Evolutionary conservation across 768 basidiomycete genomes (phyloP).

Genomic region (Pulveroboletus sp.): DNA sequence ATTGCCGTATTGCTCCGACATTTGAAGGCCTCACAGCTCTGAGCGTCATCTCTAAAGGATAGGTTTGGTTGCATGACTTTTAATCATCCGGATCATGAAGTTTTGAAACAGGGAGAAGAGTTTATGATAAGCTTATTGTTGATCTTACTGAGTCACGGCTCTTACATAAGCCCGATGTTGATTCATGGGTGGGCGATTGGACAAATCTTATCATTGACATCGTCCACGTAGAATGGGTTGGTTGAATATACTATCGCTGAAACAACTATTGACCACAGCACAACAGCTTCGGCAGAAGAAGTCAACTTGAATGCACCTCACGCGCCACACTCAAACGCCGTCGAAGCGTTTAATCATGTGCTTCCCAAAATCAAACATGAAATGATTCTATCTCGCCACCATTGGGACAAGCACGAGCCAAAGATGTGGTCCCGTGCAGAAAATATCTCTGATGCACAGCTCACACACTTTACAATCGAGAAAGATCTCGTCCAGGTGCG

Average conservation of each 20-base stretch:
- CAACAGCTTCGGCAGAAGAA: constrained; percentile 54
- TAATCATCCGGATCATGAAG: constrained; percentile 15
- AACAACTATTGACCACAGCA: constrained; percentile 9
- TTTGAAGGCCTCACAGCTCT: not conserved
- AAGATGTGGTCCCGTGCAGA: constrained; percentile 64
- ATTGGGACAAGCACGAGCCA: constrained; percentile 65
- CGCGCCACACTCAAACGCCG: constrained; percentile 53
- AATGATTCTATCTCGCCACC: constrained; percentile 60
- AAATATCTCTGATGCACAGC: constrained; percentile 48
- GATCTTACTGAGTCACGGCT: constrained; percentile 1
- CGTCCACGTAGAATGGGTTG: constrained; percentile 22
- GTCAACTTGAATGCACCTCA: constrained; percentile 60
- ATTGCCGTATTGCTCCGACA: constrained; percentile 17
- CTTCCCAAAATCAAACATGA: constrained; percentile 58
- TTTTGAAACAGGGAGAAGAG: constrained; percentile 24
- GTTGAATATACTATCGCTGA: constrained; percentile 5
- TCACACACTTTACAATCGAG: constrained; percentile 50
- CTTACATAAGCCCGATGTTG: constrained; percentile 19
- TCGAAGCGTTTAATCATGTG: constrained; percentile 62
- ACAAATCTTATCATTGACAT: not conserved
- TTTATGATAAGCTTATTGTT: constrained; percentile 25
- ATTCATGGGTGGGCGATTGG: too few species aligned
- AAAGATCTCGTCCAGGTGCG: constrained; percentile 44
- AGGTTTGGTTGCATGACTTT: not conserved
- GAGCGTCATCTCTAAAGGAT: not conserved